phyloP scores from a whole-genome alignment of 2,329 filamentous ascomycete species.

The Nemania sp. region DNA sequence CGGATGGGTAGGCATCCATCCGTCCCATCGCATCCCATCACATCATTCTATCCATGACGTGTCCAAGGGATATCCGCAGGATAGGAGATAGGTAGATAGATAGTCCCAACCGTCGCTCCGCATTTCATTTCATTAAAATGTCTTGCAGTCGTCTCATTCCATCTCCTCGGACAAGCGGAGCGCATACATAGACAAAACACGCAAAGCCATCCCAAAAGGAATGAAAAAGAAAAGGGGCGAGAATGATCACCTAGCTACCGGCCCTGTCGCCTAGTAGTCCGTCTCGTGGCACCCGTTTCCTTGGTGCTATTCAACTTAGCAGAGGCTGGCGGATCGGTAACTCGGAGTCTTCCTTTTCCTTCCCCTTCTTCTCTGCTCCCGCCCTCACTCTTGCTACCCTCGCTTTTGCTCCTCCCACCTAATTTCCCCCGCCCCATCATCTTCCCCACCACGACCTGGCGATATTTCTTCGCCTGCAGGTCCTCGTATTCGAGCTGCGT shows the following conservation, averaged over 20 bases:
- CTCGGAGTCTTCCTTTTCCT: constrained; percentile 15
- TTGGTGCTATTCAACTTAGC: not conserved
- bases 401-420: not conserved
- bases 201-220: not conserved
- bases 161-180: not conserved
- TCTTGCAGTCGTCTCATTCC: not conserved
- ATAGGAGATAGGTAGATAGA: no score
- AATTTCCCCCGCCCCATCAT: constrained; percentile 26
- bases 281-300: constrained; percentile 16
- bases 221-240: not conserved
- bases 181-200: not conserved
- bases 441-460: constrained; percentile 34
- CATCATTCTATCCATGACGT: no score
- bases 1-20: no score
- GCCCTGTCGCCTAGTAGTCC: constrained; percentile 28
- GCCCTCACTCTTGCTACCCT: not conserved
- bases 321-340: constrained; percentile 9
- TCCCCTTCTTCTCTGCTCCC: not conserved
- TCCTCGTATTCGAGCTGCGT: constrained; percentile 62
- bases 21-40: no score
- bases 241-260: not conserved
- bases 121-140: not conserved
- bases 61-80: not conserved
- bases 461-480: constrained; percentile 49
- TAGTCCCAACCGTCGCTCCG: not conserved